phyloP scores from a whole-genome alignment of 78 protist species.

The Trichosphaerium sp. region DNA sequence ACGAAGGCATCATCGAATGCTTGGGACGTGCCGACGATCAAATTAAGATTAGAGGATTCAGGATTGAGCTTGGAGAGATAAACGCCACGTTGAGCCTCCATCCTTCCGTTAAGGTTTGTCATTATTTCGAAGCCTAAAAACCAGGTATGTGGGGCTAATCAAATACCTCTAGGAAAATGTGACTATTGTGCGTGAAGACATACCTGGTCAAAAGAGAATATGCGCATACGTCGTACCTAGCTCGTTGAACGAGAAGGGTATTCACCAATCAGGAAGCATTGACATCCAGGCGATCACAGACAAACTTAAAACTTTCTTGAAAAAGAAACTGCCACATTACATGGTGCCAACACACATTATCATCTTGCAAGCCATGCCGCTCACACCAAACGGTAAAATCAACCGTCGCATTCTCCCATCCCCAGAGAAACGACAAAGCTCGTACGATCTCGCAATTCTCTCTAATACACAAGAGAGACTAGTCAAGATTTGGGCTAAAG shows the following conservation, averaged over 20 bases:
- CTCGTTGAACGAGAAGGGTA: not conserved
- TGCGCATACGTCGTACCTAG: conserved; percentile 34
- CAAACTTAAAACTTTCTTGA: conserved; percentile 3
- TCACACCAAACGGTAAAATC: conserved; percentile 64
- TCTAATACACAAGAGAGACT: not conserved
- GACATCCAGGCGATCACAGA: not conserved
- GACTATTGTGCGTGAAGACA: conserved; percentile 30
- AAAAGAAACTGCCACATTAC: conserved; percentile 37
- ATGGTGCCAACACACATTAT: conserved; percentile 19
- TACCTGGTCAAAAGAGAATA: conserved; percentile 21
- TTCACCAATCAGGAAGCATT: not conserved
- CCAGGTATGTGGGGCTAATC: not conserved
- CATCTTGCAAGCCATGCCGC: conserved; percentile 28
- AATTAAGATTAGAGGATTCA: conserved; percentile 62
- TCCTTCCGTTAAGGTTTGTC: not conserved
- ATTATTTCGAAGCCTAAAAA: not conserved
- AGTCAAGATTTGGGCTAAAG: not conserved
- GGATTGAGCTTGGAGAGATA: conserved; percentile 64
- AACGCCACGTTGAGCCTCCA: conserved; percentile 14
- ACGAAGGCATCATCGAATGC: conserved; percentile 53
- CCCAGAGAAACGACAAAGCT: not conserved
- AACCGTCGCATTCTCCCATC: conserved; percentile 15
- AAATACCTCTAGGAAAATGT: conserved; percentile 27
- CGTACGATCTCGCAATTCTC: not conserved
- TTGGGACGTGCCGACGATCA: conserved; percentile 62